These are phyloP conservation scores for Neurospora sp. DNA, from an alignment of 2,329 filamentous ascomycete genomes.

Conservation along the genomic window DNA sequence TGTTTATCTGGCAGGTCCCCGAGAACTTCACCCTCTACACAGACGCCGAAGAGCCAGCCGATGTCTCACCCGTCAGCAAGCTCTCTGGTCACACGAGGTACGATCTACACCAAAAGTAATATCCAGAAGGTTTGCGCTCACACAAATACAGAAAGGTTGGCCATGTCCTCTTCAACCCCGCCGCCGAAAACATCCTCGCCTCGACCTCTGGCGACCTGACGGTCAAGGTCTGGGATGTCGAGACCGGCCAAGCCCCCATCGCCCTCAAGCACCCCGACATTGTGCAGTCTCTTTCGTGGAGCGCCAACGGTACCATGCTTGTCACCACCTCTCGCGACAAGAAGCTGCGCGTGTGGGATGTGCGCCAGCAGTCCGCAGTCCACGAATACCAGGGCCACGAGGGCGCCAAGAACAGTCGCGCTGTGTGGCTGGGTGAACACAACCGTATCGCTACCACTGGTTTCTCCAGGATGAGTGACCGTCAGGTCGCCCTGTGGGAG, in stretches of 20 bases:
- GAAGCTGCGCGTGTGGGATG: constrained; percentile 96
- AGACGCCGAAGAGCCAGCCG: constrained; percentile 72
- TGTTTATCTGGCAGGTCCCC: constrained; percentile 94
- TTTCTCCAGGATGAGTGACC: constrained; percentile 97
- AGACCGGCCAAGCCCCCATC: constrained; percentile 62
- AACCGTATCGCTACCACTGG: constrained; percentile 93
- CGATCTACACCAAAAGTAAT: constrained; percentile 13
- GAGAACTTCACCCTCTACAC: constrained; percentile 75
- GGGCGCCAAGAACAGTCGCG: constrained; percentile 94
- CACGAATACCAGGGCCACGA: constrained; percentile 79
- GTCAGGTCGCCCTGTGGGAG: constrained; percentile 94
- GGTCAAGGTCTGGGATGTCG: constrained; percentile 92
- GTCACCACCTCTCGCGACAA: constrained; percentile 96
- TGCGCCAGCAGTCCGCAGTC: constrained; percentile 78
- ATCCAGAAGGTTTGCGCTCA: not conserved
- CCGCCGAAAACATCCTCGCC: constrained; percentile 89
- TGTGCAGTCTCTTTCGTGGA: constrained; percentile 94
- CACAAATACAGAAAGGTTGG: constrained; percentile 69
- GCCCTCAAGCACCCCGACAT: constrained; percentile 82
- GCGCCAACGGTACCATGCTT: constrained; percentile 73
- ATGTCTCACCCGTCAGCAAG: constrained; percentile 73
- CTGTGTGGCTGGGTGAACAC: constrained; percentile 94
- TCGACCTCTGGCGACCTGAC: constrained; percentile 92
- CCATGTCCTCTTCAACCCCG: constrained; percentile 94
- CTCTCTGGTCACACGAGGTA: constrained; percentile 81